Conservation (phyloP, 352 stramenopile genomes). For the Salisapilia sapeloensis region DNA sequence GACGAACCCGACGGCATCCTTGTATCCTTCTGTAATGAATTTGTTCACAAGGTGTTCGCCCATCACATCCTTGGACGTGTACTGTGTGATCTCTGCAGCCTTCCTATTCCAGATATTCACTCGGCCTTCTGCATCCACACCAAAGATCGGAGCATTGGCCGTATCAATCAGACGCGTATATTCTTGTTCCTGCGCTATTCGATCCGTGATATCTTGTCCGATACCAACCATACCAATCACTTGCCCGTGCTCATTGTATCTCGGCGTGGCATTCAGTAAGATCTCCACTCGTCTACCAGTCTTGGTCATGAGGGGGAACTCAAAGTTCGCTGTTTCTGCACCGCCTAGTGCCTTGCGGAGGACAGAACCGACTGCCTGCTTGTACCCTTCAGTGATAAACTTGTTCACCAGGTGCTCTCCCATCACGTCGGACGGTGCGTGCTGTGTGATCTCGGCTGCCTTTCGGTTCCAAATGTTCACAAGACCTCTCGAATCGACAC, state of each 20-base stretch:
- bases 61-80: conserved; percentile 42
- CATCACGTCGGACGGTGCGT: conserved; percentile 47
- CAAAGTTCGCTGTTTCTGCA: conserved; percentile 18
- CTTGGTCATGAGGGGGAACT: conserved; percentile 25
- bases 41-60: conserved; percentile 49
- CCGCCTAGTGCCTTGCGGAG: conserved; percentile 18
- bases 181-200: conserved; percentile 51
- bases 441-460: conserved; percentile 44
- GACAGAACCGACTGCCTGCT: conserved; percentile 11
- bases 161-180: conserved; percentile 75
- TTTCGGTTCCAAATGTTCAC: conserved; percentile 59
- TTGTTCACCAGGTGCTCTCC: conserved; percentile 35
- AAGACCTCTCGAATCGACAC: conserved; percentile 10
- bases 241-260: conserved; percentile 6
- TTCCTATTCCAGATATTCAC: conserved; percentile 79
- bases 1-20: conserved; percentile 25
- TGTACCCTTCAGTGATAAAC: conserved; percentile 36
- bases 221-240: conserved; percentile 19
- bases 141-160: conserved; percentile 74
- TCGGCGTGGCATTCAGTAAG: conserved; percentile 7
- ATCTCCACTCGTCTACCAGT: conserved; percentile 8
- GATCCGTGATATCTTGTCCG: conserved; percentile 52
- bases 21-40: conserved; percentile 52
- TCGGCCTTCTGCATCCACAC: conserved; percentile 37
- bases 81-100: conserved; percentile 63